Evolutionary conservation across 2,329 filamentous ascomycete genomes (phyloP), one percentile per base, ranked within the genome.

Genomic region (Chaetomium strumarium): DNA sequence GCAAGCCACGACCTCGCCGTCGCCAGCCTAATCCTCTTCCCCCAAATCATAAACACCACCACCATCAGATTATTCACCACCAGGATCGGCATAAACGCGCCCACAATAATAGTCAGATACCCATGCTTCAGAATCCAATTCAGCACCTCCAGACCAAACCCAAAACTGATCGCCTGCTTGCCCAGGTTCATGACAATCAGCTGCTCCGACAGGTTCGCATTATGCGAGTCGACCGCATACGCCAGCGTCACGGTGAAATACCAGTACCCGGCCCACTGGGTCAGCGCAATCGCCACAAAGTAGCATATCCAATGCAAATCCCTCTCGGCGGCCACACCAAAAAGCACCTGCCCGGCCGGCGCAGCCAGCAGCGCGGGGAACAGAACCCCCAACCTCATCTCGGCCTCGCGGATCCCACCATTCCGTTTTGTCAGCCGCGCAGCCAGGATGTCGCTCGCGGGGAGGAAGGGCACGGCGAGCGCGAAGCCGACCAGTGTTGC

Each of bases 211-310:
- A 79, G 77, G 58, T 82, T 80, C 33, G 74, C 70, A 17, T 75
- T 76, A 64, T 83, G 80, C 48, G 72, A 76, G 61, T 83, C 80
- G 36, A 83, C 75, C 1, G 80, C 79, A 59, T 84, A 83, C 2
- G 79, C 80, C 9, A 84, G 70, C 11, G 78, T 77, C 60, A 82
- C 79, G 13, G 74, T 76, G 63, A 79, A 79, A 63, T 73, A 80
- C 59, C 79, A 80, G 64, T 78, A 80, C 4, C 69, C 69, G 17
- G 70, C 68, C 64, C 73, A 79, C 51, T 75, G 73, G 11, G 68
- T 67, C 67, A 79, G 68, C n/a, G 65, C 72, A 3, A 75, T 72
- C 7, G 74, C 77, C 13, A 71, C 63, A 54, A 79, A 77, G 64
- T 77, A 80, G 2, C 65, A 66, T 24, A 73, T 62, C 71, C 71